Conservation (phyloP, 306 rosid genomes). For the Hippophae tibetana region DNA sequence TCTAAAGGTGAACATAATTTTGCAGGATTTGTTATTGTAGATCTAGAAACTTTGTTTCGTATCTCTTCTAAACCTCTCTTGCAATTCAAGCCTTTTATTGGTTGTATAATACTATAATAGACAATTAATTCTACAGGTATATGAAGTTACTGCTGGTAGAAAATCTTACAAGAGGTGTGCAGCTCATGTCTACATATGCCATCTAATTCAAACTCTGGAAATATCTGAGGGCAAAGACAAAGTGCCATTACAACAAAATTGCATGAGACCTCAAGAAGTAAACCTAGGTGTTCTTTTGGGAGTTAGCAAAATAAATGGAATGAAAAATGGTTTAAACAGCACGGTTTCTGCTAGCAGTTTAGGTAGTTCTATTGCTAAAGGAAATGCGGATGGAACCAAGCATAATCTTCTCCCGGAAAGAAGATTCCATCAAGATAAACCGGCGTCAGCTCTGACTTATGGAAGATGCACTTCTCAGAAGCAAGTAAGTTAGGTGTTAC, state of each 20-base stretch:
- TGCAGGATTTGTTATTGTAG: not conserved
- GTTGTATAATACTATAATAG: not conserved
- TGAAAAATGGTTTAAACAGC: constrained; percentile 14
- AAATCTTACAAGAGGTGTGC: constrained; percentile 51
- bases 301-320: constrained; percentile 16
- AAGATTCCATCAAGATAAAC: constrained; percentile 26
- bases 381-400: constrained; percentile 22
- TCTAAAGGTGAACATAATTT: constrained; percentile 23
- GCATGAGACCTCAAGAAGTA: constrained; percentile 27
- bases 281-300: constrained; percentile 23
- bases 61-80: not conserved
- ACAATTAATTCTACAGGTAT: constrained; percentile 27
- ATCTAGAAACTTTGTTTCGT: not conserved
- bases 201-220: constrained; percentile 33
- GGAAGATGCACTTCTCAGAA: constrained; percentile 28
- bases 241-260: constrained; percentile 11
- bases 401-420: constrained; percentile 28
- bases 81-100: constrained; percentile 3
- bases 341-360: constrained; percentile 17
- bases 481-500: constrained; percentile 38
- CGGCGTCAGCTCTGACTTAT: constrained; percentile 14
- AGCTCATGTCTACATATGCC: constrained; percentile 56
- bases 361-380: constrained; percentile 9
- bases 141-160: constrained; percentile 14
- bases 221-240: constrained; percentile 21